Conservation (phyloP, 2,329 filamentous ascomycete genomes). For the Seiridium unicorne region DNA sequence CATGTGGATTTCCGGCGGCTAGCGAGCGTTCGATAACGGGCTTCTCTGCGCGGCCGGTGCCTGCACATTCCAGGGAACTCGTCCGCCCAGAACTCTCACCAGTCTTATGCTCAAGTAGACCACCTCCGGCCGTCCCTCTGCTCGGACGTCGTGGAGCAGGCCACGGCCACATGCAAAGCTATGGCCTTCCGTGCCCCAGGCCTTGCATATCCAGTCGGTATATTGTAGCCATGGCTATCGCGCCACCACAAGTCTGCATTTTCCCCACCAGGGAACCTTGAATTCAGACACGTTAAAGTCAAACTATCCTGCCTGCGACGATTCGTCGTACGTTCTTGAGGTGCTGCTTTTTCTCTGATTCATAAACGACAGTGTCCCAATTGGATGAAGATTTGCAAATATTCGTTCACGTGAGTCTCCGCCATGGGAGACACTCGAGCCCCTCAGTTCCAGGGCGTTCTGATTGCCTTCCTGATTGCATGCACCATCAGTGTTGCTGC, state of each 20-base stretch:
- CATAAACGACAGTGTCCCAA: neutral
- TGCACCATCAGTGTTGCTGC: neutral
- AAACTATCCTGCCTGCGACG: neutral
- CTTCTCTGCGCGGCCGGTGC: neutral
- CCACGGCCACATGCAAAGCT: neutral
- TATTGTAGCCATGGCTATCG: neutral
- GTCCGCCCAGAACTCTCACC: neutral
- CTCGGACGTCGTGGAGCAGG: neutral
- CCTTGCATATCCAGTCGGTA: neutral
- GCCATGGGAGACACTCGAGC: constrained; percentile 1
- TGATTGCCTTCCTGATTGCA: neutral
- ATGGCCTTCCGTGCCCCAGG: neutral
- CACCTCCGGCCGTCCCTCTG: neutral
- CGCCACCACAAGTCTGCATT: neutral
- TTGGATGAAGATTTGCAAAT: neutral
- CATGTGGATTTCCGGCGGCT: neutral
- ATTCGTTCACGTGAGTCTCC: neutral
- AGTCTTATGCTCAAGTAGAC: neutral
- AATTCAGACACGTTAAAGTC: neutral
- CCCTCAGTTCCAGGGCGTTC: constrained; percentile 1
- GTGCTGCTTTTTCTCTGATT: neutral
- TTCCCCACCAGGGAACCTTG: neutral
- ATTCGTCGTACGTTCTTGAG: neutral
- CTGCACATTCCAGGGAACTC: neutral
- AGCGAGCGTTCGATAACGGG: neutral